A percentile compares a stretch with the other conserved stretches of the same genome.
phyloP scores from a whole-genome alignment of 2,329 filamentous ascomycete genomes.

The Trichoderma sp. region DNA sequence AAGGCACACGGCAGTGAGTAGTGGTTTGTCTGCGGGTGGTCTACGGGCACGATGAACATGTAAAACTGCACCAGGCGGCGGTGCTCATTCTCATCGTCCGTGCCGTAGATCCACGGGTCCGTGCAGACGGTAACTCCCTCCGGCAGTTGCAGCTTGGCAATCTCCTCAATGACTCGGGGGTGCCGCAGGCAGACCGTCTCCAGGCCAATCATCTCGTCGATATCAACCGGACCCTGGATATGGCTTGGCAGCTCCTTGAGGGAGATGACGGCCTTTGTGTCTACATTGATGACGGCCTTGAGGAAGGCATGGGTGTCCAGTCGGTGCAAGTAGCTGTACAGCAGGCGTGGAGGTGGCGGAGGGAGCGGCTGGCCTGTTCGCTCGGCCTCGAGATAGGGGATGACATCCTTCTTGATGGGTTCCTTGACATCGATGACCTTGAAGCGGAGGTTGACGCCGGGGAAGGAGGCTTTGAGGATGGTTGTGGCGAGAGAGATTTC shows the following conservation, averaged over 20 bases:
- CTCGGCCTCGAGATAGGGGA: constrained; percentile 66
- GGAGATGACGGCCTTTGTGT: constrained; percentile 38
- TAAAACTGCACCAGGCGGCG: constrained; percentile 54
- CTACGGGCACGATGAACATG: constrained; percentile 46
- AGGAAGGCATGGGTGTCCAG: constrained; percentile 40
- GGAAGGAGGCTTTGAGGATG: constrained; percentile 43
- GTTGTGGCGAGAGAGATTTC: constrained; percentile 52
- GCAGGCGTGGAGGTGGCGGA: constrained; percentile 51
- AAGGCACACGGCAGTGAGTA: constrained; percentile 65
- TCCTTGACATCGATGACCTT: constrained; percentile 68
- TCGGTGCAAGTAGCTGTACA: constrained; percentile 49
- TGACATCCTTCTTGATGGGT: constrained; percentile 60
- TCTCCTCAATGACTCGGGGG: constrained; percentile 46
- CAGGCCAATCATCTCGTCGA: constrained; percentile 32
- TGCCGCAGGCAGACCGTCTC: constrained; percentile 16
- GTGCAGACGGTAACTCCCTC: constrained; percentile 50
- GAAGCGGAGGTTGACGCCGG: constrained; percentile 41
- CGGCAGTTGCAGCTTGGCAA: constrained; percentile 53
- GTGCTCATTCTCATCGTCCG: constrained; percentile 44
- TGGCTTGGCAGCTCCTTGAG: constrained; percentile 34
- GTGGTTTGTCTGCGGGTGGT: constrained; percentile 62
- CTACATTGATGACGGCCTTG: constrained; percentile 47
- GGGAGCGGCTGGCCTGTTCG: constrained; percentile 53
- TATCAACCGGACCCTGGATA: constrained; percentile 43
- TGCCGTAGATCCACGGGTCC: constrained; percentile 70